phyloP scores from a whole-genome alignment of 2,329 filamentous ascomycete species.

The Sphaceloma murrayae region DNA sequence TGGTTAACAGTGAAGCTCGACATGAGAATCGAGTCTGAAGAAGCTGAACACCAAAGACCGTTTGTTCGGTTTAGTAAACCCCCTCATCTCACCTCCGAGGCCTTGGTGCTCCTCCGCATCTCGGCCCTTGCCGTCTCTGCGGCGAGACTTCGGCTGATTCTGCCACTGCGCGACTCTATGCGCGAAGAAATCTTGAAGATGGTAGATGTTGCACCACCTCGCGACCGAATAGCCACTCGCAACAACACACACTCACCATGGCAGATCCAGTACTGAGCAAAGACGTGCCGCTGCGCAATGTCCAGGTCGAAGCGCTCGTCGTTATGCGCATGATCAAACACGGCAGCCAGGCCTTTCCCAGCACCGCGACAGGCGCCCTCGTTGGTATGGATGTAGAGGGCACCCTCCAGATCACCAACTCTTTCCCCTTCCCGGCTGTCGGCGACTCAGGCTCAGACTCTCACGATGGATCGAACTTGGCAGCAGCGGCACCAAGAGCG shows the following conservation, averaged over 20 bases:
- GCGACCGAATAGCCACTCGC: not conserved
- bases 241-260: constrained; percentile 16
- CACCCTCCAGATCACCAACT: constrained; percentile 83
- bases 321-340: constrained; percentile 99
- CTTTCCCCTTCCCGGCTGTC: constrained; percentile 76
- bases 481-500: constrained; percentile 79
- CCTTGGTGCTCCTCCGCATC: not conserved
- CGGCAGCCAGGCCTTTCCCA: constrained; percentile 78
- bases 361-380: constrained; percentile 76
- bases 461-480: constrained; percentile 57
- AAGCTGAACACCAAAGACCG: not conserved
- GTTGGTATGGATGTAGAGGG: constrained; percentile 85
- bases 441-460: constrained; percentile 62
- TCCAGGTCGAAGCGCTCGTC: constrained; percentile 33
- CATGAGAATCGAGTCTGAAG: no score
- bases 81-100: constrained; percentile 7
- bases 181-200: no score
- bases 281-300: constrained; percentile 18
- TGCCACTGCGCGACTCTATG: no score
- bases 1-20: no score
- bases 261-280: constrained; percentile 18
- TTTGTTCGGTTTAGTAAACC: constrained; percentile 5
- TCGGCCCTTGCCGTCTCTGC: constrained; percentile 4
- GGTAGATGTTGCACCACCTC: no score
- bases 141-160: no score